Base-by-base conservation (phyloP, 2,329 filamentous ascomycete species). In the Paraconiothyrium sp. region DNA sequence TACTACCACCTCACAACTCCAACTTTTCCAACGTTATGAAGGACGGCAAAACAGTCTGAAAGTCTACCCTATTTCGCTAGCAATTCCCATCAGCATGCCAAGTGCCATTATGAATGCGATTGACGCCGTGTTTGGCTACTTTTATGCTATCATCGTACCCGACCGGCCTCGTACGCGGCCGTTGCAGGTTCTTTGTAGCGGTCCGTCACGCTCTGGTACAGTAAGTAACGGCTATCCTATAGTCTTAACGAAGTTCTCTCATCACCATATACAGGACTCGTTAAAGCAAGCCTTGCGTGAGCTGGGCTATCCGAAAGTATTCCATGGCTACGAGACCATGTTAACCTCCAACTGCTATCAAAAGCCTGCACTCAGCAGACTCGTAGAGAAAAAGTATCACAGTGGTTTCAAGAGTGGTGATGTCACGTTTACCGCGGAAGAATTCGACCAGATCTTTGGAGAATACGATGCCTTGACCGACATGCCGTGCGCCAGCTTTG, bases 401-500 rank as follows among this genome's bases (percentile, higher is more conserved):
- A 51, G 51, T 27, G 43, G 32, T 43, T 56, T 44, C 24, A 39
- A 44, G 30, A 39, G 49, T 16, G 51, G 34, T n/a, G 32, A 56
- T 27, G 27, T 57, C 11, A 27, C 46, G 20, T 55, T 60, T 22
- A 48, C 43, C 4, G 47, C 41, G 22, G 41, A 56, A 24, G 81
- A 84, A 63, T 84, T 82, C 76, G 83, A 85, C 70, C 74, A 75
- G 59, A 71, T 85, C 7, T 79, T 84, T 51, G 81, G 80, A 49
- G 69, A 79, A 27, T 82, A 76, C 66, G 82, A 80, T 62, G 77
- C 62, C n/a, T 61, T 75, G 4, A 67, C 68, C 59, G 74, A 78
- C 43, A 51, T 76, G 10, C 75, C 74, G 1, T 66, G 69, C 5
- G 72, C 67, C 34, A 55, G 72, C 4, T 77, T 78, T 48, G 70